Evolutionary conservation across 352 stramenopile genomes (phyloP).

Genomic region (Phytopythium boreale): DNA sequence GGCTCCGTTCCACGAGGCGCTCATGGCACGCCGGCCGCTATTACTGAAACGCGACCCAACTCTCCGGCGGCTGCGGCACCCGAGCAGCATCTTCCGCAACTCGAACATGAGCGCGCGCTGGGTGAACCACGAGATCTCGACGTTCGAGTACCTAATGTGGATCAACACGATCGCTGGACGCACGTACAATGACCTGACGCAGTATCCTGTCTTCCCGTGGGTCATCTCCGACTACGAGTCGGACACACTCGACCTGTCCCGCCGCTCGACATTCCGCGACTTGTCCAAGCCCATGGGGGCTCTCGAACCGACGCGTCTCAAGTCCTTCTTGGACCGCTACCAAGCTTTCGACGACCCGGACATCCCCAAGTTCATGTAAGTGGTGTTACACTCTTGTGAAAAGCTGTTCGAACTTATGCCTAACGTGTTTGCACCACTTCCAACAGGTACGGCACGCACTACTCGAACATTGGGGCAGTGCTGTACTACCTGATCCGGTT

Average conservation of each 20-base stretch:
- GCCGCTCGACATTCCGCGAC: conserved; percentile 91
- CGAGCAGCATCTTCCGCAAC: conserved; percentile 79
- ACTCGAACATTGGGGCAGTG: conserved; percentile 94
- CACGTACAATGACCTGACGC: conserved; percentile 91
- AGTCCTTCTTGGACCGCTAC: conserved; percentile 94
- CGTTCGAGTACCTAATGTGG: conserved; percentile 95
- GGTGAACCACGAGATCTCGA: conserved; percentile 92
- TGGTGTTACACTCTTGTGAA: conserved; percentile 2
- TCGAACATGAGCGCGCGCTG: conserved; percentile 66
- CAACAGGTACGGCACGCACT: conserved; percentile 84
- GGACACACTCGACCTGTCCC: conserved; percentile 52
- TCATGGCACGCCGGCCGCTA: conserved; percentile 57
- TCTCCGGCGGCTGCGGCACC: conserved; percentile 73
- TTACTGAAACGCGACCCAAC: conserved; percentile 66
- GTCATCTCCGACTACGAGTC: conserved; percentile 89
- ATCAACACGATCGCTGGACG: conserved; percentile 89
- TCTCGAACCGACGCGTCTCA: conserved; percentile 90
- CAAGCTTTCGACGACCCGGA: conserved; percentile 86
- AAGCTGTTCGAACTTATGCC: not conserved
- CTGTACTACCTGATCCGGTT: conserved; percentile 98
- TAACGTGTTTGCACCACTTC: not conserved
- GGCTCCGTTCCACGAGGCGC: conserved; percentile 52
- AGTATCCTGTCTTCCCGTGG: conserved; percentile 97
- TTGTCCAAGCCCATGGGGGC: conserved; percentile 97
- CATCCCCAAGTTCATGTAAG: conserved; percentile 87